Evolutionary conservation across 768 basidiomycete species (phyloP), one percentile per base, ranked within the genome.

Genomic region (Butyriboletus loyo): DNA sequence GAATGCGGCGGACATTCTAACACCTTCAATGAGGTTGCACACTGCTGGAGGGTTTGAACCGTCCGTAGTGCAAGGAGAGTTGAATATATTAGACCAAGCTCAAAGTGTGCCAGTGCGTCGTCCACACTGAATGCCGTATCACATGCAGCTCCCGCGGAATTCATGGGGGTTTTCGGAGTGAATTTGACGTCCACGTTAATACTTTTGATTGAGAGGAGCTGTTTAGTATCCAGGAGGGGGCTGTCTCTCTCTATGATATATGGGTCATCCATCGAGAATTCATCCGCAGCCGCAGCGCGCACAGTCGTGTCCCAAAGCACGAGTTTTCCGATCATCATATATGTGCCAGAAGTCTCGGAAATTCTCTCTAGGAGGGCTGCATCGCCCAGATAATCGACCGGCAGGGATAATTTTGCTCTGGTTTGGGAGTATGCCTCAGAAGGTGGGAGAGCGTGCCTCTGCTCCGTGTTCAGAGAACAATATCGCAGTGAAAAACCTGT

Each of bases 1-100:
- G 52, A 63, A 45, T 30, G 61, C 10, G 57, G 59, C 11, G 54
- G 42, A 58, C 62, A 46, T 43, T 47, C 54, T 43, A 63, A 49
- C 28, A 59, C 30, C 25, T 53, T 43, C 4, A 67, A 59, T 21
- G 49, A 56, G 25, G 39, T 49, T 34, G 52, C 52, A 52, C 60
- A 61, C 22, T 62, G 60, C 5, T 59, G 37, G 25, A 89, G 63
- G 1, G 67, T 63, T 54, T 74, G 68, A 14, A 87, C 28, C 3
- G 82, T 82, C 41, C 79, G 77, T 8, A 76, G 45, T 10, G 85
- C 88, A 43, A 92, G 77, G 38, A 93, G 72, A 15, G 75, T 60
- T 59, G 83, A 85, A 64, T 94, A 94, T 28, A 86, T 72, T 64
- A 87, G 83, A 15, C 81, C 79, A 49, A 90, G 68, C 59, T 83